A percentile compares a stretch with the other conserved stretches of the same genome.
These are phyloP conservation scores for Lasiosphaeriaceae sp. DNA, from an alignment of 495 filamentous ascomycete genomes.

Conservation along the genomic window DNA sequence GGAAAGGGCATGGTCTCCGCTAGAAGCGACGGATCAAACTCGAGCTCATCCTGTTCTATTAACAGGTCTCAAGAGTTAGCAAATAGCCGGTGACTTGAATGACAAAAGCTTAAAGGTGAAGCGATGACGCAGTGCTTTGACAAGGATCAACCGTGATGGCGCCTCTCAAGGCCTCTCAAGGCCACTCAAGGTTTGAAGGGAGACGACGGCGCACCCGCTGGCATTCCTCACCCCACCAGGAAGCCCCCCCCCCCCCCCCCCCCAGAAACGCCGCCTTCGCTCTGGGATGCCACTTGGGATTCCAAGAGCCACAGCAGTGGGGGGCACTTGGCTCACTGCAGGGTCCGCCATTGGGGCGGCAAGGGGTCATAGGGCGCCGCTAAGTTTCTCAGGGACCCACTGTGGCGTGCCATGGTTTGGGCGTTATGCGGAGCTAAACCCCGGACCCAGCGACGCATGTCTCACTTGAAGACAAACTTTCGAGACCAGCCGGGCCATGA, in stretches of 20 bases:
- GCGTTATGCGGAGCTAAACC: not conserved
- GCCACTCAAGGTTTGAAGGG: not conserved
- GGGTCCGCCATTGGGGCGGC: too few relatives aligned
- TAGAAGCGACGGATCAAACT: not conserved
- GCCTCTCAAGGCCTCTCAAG: too few relatives aligned
- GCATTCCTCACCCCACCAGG: not conserved
- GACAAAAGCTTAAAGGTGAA: not conserved
- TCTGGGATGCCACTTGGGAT: not conserved
- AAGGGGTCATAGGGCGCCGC: too few relatives aligned
- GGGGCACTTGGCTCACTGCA: too few relatives aligned
- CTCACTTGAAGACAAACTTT: constrained; percentile 4
- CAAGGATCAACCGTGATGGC: not conserved
- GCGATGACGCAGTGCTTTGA: constrained; percentile 14
- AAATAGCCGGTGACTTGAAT: not conserved
- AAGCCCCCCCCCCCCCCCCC: too few relatives aligned
- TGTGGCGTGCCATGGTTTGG: not conserved
- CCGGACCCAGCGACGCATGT: constrained; percentile 3
- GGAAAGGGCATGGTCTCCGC: too few relatives aligned
- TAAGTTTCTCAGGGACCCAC: not conserved
- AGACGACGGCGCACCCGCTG: not conserved
- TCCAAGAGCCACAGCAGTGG: too few relatives aligned
- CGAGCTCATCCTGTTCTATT: not conserved
- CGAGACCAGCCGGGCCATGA: not conserved
- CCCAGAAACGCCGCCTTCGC: too few relatives aligned
- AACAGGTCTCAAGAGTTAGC: not conserved